Evolutionary conservation across 2,329 filamentous ascomycete species (phyloP), one percentile per base, ranked within the genome.

Genomic region (Periconia digitata): DNA sequence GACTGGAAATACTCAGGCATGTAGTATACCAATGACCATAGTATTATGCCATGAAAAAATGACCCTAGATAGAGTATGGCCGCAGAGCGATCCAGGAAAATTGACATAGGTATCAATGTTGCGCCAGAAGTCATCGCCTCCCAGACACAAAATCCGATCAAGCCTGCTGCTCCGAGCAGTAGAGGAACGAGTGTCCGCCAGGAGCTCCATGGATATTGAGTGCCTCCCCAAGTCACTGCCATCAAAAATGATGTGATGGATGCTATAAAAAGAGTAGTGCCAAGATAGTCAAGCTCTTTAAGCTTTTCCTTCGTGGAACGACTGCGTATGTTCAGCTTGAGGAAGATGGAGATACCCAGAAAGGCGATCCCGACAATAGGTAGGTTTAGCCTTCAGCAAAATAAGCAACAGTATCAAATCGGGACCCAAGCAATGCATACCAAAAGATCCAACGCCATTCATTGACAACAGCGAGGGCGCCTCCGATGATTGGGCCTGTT

Each of bases 381-480:
- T 62, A 90, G 86, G 0, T 90, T 75, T 27, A 27, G 24, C 24
- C 24, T 27, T 27, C 13, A 27, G 24, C 24, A 27, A 27, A 27
- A 27, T 27, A 27, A 27, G 24, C 24, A 27, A 27, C 24, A 27
- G 24, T 27, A 13, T 27, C 24, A 13, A 27, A 27, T 27, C 24
- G 13, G 24, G 13, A 27, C 13, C 6, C 13, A 27, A 6, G 24
- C 24, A 27, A 27, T 7, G 24, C 24, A 27, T 27, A 27, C 83
- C 85, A 90, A 72, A 89, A 90, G 44, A 90, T 87, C 32, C 81
- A 80, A 17, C 85, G 78, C 87, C 87, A 91, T 1, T 79, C 81
- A 8, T 77, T 76, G 65, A 82, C 89, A 0, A 85, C 89, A 18
- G 89, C 85, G 44, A 91, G 86, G 38, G 89, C 82, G 18, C 87